These are phyloP conservation scores for Tetracladium setigerum DNA, from an alignment of 495 filamentous ascomycete species.

Conservation along the genomic window DNA sequence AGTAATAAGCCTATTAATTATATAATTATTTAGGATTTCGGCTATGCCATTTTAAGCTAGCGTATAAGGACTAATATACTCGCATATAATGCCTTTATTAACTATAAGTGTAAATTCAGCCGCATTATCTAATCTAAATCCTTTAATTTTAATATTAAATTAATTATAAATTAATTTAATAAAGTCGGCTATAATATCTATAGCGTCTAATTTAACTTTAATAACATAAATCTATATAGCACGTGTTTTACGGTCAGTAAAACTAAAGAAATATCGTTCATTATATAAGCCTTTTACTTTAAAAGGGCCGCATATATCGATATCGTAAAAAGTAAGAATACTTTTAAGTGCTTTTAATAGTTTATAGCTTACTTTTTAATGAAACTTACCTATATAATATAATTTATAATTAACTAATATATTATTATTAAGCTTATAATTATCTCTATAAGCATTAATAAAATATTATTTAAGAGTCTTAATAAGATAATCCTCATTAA, in stretches of 20 bases:
- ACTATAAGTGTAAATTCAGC: slow-evolving; percentile 4
- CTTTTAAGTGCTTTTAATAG: background rate
- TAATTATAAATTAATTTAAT: slow-evolving; percentile 4
- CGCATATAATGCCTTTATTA: background rate
- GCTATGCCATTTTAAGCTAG: too few relatives aligned
- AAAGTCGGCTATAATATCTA: background rate
- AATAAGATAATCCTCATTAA: slow-evolving; percentile 10
- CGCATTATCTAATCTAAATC: slow-evolving; percentile 1
- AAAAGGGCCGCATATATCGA: too few relatives aligned
- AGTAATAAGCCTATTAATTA: too few relatives aligned
- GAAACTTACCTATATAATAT: background rate
- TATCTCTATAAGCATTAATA: background rate
- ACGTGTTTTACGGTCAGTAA: too few relatives aligned
- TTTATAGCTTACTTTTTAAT: slow-evolving; percentile 4
- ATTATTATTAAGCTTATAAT: too few relatives aligned
- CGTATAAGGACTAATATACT: too few relatives aligned
- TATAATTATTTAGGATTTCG: too few relatives aligned
- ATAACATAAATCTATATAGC: slow-evolving; percentile 7
- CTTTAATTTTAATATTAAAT: slow-evolving; percentile 7
- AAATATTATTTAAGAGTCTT: background rate
- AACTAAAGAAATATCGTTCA: too few relatives aligned
- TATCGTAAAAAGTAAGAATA: too few relatives aligned
- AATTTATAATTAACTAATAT: slow-evolving; percentile 2
- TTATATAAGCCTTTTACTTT: too few relatives aligned
- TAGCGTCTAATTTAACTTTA: slow-evolving; percentile 4